These are phyloP conservation scores for Dioszegia hungarica DNA, from an alignment of 768 basidiomycete species.

Conservation along the genomic window DNA sequence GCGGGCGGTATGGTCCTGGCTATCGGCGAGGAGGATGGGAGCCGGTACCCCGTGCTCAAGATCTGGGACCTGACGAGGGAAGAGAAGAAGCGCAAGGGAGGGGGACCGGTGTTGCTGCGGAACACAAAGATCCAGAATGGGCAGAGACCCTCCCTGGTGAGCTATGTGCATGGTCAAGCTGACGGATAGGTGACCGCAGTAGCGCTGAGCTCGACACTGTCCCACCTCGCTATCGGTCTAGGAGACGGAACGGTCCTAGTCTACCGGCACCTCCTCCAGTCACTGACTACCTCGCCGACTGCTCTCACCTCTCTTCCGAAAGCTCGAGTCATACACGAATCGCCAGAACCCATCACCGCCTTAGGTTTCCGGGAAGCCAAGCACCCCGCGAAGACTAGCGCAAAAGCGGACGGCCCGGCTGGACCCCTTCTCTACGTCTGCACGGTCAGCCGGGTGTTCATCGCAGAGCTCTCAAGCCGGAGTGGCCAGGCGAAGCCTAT, in stretches of 20 bases:
- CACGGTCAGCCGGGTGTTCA: conserved; percentile 76
- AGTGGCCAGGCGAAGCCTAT: conserved; percentile 63
- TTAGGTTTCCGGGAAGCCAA: conserved; percentile 71
- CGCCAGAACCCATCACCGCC: conserved; percentile 82
- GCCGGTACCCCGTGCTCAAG: conserved; percentile 54
- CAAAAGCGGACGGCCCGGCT: conserved; percentile 18
- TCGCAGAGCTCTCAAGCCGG: conserved; percentile 64
- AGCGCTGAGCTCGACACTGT: conserved; percentile 68
- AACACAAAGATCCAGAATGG: conserved; percentile 70
- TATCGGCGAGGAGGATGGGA: conserved; percentile 57
- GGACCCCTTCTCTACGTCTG: conserved; percentile 68
- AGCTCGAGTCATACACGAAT: conserved; percentile 73
- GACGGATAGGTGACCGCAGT: conserved; percentile 65
- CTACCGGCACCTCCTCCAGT: conserved; percentile 87
- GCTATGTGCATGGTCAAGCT: conserved; percentile 16
- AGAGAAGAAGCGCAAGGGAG: conserved; percentile 56
- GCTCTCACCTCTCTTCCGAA: conserved; percentile 76
- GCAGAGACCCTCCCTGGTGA: conserved; percentile 73
- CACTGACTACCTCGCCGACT: conserved; percentile 63
- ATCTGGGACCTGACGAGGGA: conserved; percentile 78
- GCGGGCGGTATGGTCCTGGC: conserved; percentile 76
- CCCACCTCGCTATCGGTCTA: conserved; percentile 87
- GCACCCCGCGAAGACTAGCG: conserved; percentile 45
- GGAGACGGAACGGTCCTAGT: conserved; percentile 89
- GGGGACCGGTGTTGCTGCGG: conserved; percentile 61